Base-by-base conservation (phyloP, 805 yeast genomes). In the Metschnikowia drakensbergensis region DNA sequence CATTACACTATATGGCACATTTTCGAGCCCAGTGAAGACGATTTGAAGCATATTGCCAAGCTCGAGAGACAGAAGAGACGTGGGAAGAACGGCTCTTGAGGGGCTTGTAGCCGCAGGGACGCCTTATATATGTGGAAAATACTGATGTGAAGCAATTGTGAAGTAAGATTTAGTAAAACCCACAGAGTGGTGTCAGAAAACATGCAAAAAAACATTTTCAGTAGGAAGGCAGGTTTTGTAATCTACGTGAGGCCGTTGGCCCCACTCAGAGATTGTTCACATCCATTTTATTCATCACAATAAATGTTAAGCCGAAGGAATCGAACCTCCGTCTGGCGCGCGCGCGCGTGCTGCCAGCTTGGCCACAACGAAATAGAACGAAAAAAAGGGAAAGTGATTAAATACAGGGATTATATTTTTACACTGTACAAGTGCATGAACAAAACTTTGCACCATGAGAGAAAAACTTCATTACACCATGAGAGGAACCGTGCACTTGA, bases 1-100 rank as follows among this genome's bases (percentile, higher is more conserved):
- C 91, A 89, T 68, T 89, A 88, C 65, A 87, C 91, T 0, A 72
- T 88, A 37, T 88, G 96, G 96, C 96, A 88, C 65, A 86, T 89
- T 42, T 87, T 84, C 63, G 96, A 87, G 61, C 96, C 96, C 11
- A 84, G 91, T 68, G 91, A 84, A 64, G 92, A 87, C 60, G 96
- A 87, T 67, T 71, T 87, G 54, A 73, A 76, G 55, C 81, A 82
- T 57, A 86, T 87, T 46, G 85, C 88, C 2, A 74, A 73, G 56
- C 72, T 80, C 64, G 95, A 86, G 65, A 74, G 90, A 56, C 78
- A 76, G 58, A 81, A 78, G 65, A 77, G 88, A 67, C 74, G 82
- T 51, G 54, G 54, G 35, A 58, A 54, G 45, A 51, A 51, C 33
- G 22, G 10, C 13, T 37, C 23, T 11, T 27, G 41, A 23, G 3